A percentile compares a stretch with the other conserved stretches of the same genome.
These are phyloP conservation scores for Sporothrix inflata DNA, from an alignment of 2,329 filamentous ascomycete genomes.

Conservation along the genomic window DNA sequence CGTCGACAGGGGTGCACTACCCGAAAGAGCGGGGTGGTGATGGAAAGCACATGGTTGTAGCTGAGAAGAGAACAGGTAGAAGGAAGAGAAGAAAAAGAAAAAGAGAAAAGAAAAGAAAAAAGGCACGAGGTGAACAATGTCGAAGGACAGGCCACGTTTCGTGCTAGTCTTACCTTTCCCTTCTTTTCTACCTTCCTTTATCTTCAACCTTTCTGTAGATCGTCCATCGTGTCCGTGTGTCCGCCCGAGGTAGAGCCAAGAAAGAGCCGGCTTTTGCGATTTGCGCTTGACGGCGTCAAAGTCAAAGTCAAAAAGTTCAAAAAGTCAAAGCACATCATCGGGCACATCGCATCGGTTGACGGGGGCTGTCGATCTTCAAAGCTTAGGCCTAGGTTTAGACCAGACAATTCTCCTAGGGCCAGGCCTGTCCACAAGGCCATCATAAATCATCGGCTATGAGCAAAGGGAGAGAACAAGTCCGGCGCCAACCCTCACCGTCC, in stretches of 20 bases:
- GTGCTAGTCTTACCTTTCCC: not conserved
- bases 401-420: not conserved
- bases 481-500: not conserved
- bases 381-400: not conserved
- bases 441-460: not conserved
- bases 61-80: not conserved
- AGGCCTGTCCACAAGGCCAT: not conserved
- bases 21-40: slow-evolving; percentile 12
- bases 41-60: not conserved
- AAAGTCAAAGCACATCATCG: not conserved
- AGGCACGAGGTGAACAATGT: not conserved
- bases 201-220: not conserved
- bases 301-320: too few relatives aligned
- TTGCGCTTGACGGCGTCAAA: not conserved
- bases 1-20: not conserved
- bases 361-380: not conserved
- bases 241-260: not conserved
- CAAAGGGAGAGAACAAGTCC: slow-evolving; percentile 5
- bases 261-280: not conserved
- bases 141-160: not conserved
- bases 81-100: not conserved
- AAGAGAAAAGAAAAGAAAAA: not conserved
- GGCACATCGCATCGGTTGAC: not conserved
- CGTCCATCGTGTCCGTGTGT: not conserved
- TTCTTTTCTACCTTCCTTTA: not conserved